Evolutionary conservation across 164 flowering plant species (phyloP).

Genomic region (Piper betle): DNA sequence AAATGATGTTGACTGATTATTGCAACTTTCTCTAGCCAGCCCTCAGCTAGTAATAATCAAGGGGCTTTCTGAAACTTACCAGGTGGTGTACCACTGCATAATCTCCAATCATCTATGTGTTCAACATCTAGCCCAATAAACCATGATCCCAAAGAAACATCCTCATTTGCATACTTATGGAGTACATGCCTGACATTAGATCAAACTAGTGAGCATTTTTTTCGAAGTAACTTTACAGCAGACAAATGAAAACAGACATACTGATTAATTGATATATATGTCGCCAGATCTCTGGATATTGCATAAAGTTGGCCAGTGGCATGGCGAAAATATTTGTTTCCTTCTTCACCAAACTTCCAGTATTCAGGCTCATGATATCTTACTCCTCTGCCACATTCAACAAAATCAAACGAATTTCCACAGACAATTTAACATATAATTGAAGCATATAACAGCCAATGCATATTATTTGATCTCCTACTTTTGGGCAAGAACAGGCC

Average conservation of each 20-base stretch:
- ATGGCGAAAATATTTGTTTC: constrained; percentile 90
- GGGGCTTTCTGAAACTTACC: constrained; percentile 24
- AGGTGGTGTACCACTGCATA: constrained; percentile 91
- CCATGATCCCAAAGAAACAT: constrained; percentile 91
- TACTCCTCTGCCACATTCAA: constrained; percentile 47
- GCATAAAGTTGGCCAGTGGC: constrained; percentile 97
- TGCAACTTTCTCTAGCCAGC: not conserved
- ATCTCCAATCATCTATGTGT: constrained; percentile 79
- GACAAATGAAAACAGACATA: constrained; percentile 17
- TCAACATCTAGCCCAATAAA: constrained; percentile 88
- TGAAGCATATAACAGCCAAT: not conserved
- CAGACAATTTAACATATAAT: not conserved
- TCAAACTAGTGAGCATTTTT: not conserved
- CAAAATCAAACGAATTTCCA: constrained; percentile 1
- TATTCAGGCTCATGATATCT: constrained; percentile 92
- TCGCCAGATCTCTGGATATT: constrained; percentile 72
- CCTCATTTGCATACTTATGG: constrained; percentile 86
- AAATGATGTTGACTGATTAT: too few relatives aligned
- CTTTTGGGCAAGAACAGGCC: constrained; percentile 91
- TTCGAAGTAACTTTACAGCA: not conserved
- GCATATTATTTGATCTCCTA: constrained; percentile 28
- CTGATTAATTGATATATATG: constrained; percentile 80
- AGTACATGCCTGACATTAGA: constrained; percentile 53
- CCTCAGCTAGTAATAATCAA: not conserved
- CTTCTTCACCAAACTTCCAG: constrained; percentile 96